Base-by-base conservation (phyloP, 106 monocot species). In the Alisma plantagoaquatica region DNA sequence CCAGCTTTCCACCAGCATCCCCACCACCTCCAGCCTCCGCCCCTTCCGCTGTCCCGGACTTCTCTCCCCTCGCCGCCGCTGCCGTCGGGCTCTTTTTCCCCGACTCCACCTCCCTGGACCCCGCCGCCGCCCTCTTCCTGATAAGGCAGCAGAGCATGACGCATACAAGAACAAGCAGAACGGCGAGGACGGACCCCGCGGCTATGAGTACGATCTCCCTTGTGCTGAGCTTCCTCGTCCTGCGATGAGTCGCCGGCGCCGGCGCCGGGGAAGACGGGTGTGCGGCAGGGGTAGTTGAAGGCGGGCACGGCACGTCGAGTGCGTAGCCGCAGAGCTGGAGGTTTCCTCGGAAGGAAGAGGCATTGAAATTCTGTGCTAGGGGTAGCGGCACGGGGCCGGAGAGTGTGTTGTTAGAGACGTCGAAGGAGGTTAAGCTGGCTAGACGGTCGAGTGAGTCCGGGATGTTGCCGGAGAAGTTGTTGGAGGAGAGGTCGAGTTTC, bases 361-460 rank as follows among this genome's bases (percentile, higher is more conserved):
- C 64, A 25, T 72, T 73, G 62, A 87, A 93, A 51, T 67, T 79
- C 51, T 72, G 25, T 4, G 87, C 50, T 3, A 93, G 87, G n/a
- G 54, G 43, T n/a, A 41, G 44, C 9, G 93, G 93, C 0, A 83
- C 93, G 5, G 53, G 56, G 12, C 93, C 93, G 22, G 93, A 93
- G 20, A 93, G 77, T 19, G 70, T 76, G 66, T 92, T 87, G 47
- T 87, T 20, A 9, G 86, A 92, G 0, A 92, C 73, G 48, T 86
- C 67, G 58, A 92, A 79, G 22, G 59, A 58, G 7, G 38, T 43
- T 17, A 92, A 71, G 29, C 63, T 76, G 8, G 56, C 31, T 10
- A 86, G 67, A 3, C 47, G 31, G 5, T 26, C 53, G 4, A 92
- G 18, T 0, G 79, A 59, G 5, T n/a, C 35, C 6, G 92, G 92